phyloP scores from a whole-genome alignment of 495 filamentous ascomycete species.

The Trichoderma parareesei region DNA sequence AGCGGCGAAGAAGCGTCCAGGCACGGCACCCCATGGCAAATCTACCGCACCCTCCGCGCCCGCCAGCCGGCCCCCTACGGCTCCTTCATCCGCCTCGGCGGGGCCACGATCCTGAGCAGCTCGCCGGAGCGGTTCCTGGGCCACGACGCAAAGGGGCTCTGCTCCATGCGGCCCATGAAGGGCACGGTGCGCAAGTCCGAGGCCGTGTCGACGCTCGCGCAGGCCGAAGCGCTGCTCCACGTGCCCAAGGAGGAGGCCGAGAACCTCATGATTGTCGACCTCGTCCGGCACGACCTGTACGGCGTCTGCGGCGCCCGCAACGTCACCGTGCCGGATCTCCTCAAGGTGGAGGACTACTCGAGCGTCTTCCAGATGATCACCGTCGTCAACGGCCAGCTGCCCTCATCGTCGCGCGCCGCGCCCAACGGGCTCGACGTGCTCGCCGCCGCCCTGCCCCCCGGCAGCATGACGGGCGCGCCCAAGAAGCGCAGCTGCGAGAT shows the following conservation, averaged over 20 bases:
- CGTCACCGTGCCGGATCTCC: constrained; percentile 58
- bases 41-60: constrained; percentile 62
- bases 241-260: constrained; percentile 87
- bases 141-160: constrained; percentile 50
- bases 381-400: constrained; percentile 67
- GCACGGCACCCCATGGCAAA: constrained; percentile 46
- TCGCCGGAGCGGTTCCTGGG: constrained; percentile 90
- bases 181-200: constrained; percentile 76
- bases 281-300: constrained; percentile 87
- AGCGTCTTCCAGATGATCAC: constrained; percentile 87
- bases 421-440: constrained; percentile 63
- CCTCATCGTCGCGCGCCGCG: constrained; percentile 14
- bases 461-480: constrained; percentile 91
- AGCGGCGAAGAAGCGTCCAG: background rate
- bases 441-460: constrained; percentile 70
- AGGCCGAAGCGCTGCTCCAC: constrained; percentile 61
- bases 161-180: constrained; percentile 82
- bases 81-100: constrained; percentile 67
- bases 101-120: constrained; percentile 64
- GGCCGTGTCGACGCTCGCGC: constrained; percentile 45
- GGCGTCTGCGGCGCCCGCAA: constrained; percentile 64
- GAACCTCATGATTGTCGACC: constrained; percentile 96
- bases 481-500: constrained; percentile 87
- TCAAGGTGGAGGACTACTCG: constrained; percentile 81
- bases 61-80: constrained; percentile 82